Conservation (phyloP, 106 monocot species). For the Allium fistulosum region DNA sequence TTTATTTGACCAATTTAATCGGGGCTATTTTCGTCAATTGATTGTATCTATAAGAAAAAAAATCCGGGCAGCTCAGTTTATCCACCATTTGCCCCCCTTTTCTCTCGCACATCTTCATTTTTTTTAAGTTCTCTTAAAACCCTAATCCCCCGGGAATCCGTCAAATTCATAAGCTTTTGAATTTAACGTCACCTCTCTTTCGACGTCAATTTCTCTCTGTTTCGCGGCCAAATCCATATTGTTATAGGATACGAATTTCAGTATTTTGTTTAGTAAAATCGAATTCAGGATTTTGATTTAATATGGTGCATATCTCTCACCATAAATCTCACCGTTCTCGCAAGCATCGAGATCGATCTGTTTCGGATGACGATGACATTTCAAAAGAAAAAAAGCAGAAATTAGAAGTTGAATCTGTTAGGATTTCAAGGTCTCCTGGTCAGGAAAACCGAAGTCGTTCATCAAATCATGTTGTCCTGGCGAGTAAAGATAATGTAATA, state of each 20-base stretch:
- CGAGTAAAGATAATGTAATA: slow-evolving; percentile 20
- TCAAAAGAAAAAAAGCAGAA: slow-evolving; percentile 19
- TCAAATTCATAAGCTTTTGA: too few species aligned
- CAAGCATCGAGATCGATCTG: slow-evolving; percentile 40
- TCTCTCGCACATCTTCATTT: too few species aligned
- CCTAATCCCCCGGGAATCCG: too few species aligned
- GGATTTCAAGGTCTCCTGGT: slow-evolving; percentile 56
- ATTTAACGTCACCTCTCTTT: too few species aligned
- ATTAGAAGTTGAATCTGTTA: slow-evolving; percentile 25
- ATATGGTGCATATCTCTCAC: slow-evolving; percentile 52
- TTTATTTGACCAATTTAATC: too few species aligned
- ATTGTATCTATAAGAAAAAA: too few species aligned
- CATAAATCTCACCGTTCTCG: slow-evolving; percentile 49
- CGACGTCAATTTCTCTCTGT: too few species aligned
- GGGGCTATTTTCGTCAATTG: too few species aligned
- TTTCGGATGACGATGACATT: slow-evolving; percentile 30
- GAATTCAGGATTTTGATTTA: not conserved
- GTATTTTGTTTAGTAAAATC: not conserved
- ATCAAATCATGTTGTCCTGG: slow-evolving; percentile 17
- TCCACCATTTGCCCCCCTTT: too few species aligned
- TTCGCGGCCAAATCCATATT: too few species aligned
- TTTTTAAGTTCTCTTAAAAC: too few species aligned
- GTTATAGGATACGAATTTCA: not conserved
- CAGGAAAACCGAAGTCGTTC: slow-evolving; percentile 40
- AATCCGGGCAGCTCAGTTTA: too few species aligned